phyloP scores from a whole-genome alignment of 495 filamentous ascomycete species.

The Aspergillus egyptiacus region DNA sequence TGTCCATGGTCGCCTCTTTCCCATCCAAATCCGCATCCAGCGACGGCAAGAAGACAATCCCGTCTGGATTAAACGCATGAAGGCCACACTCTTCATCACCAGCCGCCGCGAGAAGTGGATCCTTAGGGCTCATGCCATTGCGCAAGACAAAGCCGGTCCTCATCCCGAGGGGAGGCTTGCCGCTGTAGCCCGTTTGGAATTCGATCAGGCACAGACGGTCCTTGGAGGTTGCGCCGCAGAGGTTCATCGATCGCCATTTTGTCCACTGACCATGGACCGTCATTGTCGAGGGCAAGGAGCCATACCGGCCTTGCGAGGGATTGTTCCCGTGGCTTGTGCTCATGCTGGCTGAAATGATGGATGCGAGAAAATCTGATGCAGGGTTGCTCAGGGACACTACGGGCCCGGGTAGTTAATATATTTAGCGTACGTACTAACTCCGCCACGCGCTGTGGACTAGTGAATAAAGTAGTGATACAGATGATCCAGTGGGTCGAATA shows the following conservation, averaged over 20 bases:
- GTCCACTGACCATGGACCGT: neutral
- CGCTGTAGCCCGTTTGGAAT: neutral
- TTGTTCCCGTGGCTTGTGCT: too few species aligned
- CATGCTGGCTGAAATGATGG: too few species aligned
- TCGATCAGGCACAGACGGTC: neutral
- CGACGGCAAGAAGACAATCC: neutral
- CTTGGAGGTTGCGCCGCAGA: neutral
- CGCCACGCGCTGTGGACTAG: too few species aligned
- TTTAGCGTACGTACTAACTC: too few species aligned
- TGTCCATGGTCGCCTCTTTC: too few species aligned
- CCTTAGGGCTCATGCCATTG: neutral
- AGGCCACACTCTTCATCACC: neutral
- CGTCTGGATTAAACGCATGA: neutral
- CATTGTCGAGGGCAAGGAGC: neutral
- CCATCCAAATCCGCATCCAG: neutral
- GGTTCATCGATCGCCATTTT: neutral
- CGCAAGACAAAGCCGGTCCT: neutral
- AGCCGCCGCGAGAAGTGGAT: neutral
- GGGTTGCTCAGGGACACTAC: too few species aligned
- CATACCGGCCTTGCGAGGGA: neutral
- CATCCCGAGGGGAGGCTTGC: neutral
- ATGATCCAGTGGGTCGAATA: too few species aligned
- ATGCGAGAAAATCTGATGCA: too few species aligned
- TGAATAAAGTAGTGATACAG: too few species aligned
- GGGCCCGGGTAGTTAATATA: too few species aligned